Conservation (phyloP, 2,329 filamentous ascomycete species). For the Calonectria pseudoturangicola region DNA sequence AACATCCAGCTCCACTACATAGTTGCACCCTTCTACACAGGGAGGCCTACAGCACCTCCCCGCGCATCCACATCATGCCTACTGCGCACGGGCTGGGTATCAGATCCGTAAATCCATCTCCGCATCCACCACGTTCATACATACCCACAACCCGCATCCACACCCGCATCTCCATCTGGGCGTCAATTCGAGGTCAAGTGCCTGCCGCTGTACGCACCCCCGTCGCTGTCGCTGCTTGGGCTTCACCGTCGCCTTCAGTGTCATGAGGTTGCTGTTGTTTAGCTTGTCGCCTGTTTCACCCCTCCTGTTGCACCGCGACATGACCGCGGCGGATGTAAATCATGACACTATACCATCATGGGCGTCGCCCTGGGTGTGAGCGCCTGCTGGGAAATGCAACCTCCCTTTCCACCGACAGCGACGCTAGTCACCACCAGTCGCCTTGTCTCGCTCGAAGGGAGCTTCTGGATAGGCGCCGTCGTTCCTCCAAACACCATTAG, state of each 20-base stretch:
- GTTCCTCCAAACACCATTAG: constrained; percentile 30
- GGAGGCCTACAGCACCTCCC: constrained; percentile 13
- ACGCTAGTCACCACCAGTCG: constrained; percentile 45
- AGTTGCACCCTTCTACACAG: constrained; percentile 12
- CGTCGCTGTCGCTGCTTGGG: constrained; percentile 24
- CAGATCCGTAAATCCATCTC: constrained; percentile 41
- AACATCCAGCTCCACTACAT: background rate
- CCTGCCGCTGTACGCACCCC: constrained; percentile 26
- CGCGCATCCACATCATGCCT: constrained; percentile 32
- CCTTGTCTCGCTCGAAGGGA: constrained; percentile 55
- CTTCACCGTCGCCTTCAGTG: constrained; percentile 25
- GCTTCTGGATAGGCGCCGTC: constrained; percentile 39
- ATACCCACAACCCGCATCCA: constrained; percentile 8
- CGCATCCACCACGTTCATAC: constrained; percentile 19
- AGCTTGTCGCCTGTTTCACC: constrained; percentile 36
- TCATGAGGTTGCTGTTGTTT: background rate
- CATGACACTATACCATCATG: constrained; percentile 34
- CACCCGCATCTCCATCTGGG: constrained; percentile 34
- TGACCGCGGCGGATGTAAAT: constrained; percentile 3
- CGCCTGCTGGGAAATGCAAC: constrained; percentile 47
- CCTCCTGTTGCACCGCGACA: constrained; percentile 42
- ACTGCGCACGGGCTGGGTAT: constrained; percentile 36
- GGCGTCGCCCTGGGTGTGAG: constrained; percentile 36
- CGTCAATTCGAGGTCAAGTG: constrained; percentile 33
- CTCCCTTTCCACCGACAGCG: constrained; percentile 53